phyloP scores from a whole-genome alignment of 495 filamentous ascomycete species.

The Jackrogersella minutella region DNA sequence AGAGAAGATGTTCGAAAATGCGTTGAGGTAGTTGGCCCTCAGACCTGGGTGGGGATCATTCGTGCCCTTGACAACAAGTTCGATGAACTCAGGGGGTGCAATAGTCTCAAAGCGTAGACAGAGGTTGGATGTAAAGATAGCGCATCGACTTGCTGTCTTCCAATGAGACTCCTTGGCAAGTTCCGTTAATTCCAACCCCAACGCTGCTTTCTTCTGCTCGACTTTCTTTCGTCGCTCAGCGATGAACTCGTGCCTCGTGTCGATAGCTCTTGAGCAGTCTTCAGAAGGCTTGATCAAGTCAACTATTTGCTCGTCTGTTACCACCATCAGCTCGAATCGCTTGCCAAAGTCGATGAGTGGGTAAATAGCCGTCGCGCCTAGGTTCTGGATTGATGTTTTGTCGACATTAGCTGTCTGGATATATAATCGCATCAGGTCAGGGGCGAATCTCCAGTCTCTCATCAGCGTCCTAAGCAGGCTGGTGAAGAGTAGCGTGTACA shows the following conservation, averaged over 20 bases:
- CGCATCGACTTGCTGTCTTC: conserved; percentile 91
- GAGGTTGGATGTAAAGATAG: conserved; percentile 86
- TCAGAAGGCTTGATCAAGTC: conserved; percentile 77
- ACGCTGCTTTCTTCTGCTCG: conserved; percentile 80
- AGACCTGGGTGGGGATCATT: conserved; percentile 91
- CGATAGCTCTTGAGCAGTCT: conserved; percentile 68
- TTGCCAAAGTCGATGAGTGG: conserved; percentile 92
- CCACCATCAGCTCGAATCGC: conserved; percentile 81
- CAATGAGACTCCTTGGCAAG: conserved; percentile 83
- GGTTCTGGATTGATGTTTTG: conserved; percentile 90
- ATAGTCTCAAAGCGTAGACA: conserved; percentile 89
- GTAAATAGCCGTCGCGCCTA: conserved; percentile 81
- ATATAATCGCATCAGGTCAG: conserved; percentile 83
- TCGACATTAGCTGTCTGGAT: conserved; percentile 89
- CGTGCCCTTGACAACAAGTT: conserved; percentile 82
- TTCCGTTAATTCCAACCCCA: conserved; percentile 83
- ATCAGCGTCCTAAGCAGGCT: conserved; percentile 87
- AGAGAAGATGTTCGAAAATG: conserved; percentile 80
- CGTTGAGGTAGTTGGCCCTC: conserved; percentile 78
- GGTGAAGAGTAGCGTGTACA: conserved; percentile 89
- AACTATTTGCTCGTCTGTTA: conserved; percentile 77
- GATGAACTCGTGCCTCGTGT: conserved; percentile 72
- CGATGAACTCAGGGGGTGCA: conserved; percentile 78
- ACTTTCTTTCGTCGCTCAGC: conserved; percentile 75
- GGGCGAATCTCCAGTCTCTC: conserved; percentile 92